These are phyloP conservation scores for Leccinum subtestaceum DNA, from an alignment of 768 basidiomycete genomes.

Conservation along the genomic window DNA sequence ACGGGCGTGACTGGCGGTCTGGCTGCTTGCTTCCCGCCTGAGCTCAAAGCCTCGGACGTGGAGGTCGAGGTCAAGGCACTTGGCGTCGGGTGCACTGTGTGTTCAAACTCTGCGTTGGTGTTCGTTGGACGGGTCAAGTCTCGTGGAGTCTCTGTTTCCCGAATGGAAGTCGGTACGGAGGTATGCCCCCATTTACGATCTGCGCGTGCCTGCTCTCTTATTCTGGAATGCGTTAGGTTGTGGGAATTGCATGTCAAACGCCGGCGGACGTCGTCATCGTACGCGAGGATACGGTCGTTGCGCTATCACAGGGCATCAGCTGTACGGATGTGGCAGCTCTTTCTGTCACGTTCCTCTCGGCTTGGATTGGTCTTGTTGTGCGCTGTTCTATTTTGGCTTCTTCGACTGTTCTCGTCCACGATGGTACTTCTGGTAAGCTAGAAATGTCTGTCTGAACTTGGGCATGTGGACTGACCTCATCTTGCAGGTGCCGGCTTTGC, in stretches of 20 bases:
- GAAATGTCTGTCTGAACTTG: not conserved
- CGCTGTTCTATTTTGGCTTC: slow-evolving; percentile 18
- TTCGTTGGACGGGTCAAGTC: slow-evolving; percentile 23
- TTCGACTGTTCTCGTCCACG: slow-evolving; percentile 27
- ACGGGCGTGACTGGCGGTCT: slow-evolving; percentile 10
- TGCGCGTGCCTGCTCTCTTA: not conserved
- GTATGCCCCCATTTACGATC: not conserved
- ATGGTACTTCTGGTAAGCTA: slow-evolving; percentile 25
- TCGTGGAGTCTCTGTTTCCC: slow-evolving; percentile 7
- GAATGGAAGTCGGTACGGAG: slow-evolving; percentile 7
- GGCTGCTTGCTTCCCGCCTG: slow-evolving; percentile 21
- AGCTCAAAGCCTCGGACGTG: slow-evolving; percentile 16
- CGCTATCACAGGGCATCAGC: slow-evolving; percentile 14
- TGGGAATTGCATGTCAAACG: slow-evolving; percentile 18
- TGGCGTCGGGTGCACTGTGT: slow-evolving; percentile 5
- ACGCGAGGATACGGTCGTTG: slow-evolving; percentile 9
- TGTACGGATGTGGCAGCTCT: slow-evolving; percentile 22
- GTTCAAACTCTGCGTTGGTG: slow-evolving; percentile 11
- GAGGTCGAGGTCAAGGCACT: slow-evolving; percentile 19
- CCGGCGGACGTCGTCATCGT: slow-evolving; percentile 18
- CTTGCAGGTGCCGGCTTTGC: slow-evolving; percentile 22
- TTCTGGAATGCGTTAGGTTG: slow-evolving; percentile 6
- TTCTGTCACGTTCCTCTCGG: slow-evolving; percentile 21
- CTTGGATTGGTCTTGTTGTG: slow-evolving; percentile 28
- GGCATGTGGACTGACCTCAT: not conserved